A percentile compares a stretch with the other conserved stretches of the same genome.
Evolutionary conservation across 202 grass and related monocot species (phyloP).

Genomic region (Eragrostis tef): DNA sequence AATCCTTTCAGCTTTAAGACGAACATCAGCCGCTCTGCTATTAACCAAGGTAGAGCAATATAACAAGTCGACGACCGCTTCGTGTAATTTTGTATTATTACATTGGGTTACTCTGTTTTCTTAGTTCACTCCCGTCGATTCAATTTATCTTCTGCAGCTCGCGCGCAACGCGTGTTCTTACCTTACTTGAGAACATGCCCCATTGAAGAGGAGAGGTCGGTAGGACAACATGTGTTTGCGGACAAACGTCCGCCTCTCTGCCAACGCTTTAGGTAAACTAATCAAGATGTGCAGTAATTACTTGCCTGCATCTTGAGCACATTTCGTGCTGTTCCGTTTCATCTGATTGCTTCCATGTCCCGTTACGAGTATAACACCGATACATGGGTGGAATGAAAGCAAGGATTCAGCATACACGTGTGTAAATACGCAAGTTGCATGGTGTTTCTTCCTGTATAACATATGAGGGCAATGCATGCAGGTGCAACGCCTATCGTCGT

Average conservation of each 20-base stretch:
- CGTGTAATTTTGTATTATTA: background rate
- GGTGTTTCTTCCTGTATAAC: too few relatives aligned
- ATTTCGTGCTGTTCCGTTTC: background rate
- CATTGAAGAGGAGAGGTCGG: background rate
- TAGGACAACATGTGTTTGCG: too few relatives aligned
- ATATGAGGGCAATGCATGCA: too few relatives aligned
- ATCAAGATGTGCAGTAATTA: too few relatives aligned
- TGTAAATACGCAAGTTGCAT: too few relatives aligned
- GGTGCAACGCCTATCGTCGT: too few relatives aligned
- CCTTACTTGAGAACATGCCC: background rate
- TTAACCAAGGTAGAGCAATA: background rate
- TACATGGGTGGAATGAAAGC: too few relatives aligned
- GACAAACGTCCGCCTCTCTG: background rate
- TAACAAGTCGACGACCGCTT: background rate
- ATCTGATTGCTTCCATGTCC: background rate
- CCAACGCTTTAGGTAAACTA: background rate
- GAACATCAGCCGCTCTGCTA: background rate
- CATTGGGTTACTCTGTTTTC: background rate
- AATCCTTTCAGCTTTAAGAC: conserved; percentile 16
- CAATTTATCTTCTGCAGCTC: background rate
- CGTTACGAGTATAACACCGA: too few relatives aligned
- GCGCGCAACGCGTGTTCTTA: fast-evolving
- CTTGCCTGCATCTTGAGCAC: background rate
- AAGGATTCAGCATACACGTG: too few relatives aligned
- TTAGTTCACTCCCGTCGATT: background rate